Percentiles rank a stretch among this genome's conserved stretches.
These are phyloP conservation scores for Annulohypoxylon moriforme DNA, from an alignment of 495 filamentous ascomycete genomes.

Conservation along the genomic window DNA sequence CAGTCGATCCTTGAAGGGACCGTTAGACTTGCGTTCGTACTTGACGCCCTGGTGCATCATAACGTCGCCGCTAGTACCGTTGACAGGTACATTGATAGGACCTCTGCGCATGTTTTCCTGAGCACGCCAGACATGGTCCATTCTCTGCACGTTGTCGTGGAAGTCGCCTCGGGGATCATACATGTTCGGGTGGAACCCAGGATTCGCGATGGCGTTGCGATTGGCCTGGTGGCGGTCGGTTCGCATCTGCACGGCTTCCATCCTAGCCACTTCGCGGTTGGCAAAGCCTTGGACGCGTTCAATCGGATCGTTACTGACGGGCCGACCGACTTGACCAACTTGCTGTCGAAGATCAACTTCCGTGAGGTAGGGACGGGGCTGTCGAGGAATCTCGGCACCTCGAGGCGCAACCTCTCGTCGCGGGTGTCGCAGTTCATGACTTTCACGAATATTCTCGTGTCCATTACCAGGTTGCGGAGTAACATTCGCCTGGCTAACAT, in stretches of 20 bases:
- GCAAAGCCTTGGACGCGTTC: conserved; percentile 57
- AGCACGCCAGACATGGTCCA: conserved; percentile 59
- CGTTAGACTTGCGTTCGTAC: conserved; percentile 64
- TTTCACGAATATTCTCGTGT: conserved; percentile 32
- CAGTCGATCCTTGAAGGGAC: conserved; percentile 64
- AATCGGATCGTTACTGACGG: conserved; percentile 43
- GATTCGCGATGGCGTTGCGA: conserved; percentile 38
- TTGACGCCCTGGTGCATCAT: conserved; percentile 64
- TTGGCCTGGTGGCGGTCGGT: conserved; percentile 52
- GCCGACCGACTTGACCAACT: conserved; percentile 26
- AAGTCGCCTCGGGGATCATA: conserved; percentile 50
- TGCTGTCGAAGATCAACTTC: conserved; percentile 41
- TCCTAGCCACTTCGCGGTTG: conserved; percentile 55
- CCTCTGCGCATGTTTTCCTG: conserved; percentile 56
- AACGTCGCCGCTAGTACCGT: conserved; percentile 53
- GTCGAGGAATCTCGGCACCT: conserved; percentile 12
- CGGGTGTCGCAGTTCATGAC: conserved; percentile 47
- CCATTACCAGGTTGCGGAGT: conserved; percentile 11
- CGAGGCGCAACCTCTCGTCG: conserved; percentile 42
- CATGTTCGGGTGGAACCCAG: conserved; percentile 13
- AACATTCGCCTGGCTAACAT: background rate
- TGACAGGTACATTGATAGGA: conserved; percentile 36
- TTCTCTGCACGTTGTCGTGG: conserved; percentile 55
- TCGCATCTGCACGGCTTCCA: conserved; percentile 55
- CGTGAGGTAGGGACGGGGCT: conserved; percentile 37